Conservation (phyloP, 164 flowering plant species). For the Sextonia rubra region DNA sequence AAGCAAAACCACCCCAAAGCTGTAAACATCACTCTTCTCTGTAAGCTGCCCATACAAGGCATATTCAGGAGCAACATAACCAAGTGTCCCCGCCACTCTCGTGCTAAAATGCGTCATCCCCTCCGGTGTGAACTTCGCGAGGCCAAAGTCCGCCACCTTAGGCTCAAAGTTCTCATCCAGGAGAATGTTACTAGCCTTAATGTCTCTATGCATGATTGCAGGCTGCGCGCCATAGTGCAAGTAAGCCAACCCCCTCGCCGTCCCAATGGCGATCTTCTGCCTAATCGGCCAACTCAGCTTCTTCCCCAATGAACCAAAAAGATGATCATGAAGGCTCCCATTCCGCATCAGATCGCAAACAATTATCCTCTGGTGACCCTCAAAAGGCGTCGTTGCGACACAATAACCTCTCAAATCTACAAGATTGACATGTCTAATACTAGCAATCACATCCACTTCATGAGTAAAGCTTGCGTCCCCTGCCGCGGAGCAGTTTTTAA, state of each 20-base stretch:
- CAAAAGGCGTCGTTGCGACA: conserved; percentile 29
- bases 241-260: conserved; percentile 75
- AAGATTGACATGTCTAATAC: conserved; percentile 48
- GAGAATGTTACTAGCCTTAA: conserved; percentile 82
- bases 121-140: conserved; percentile 78
- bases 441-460: conserved; percentile 51
- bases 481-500: conserved; percentile 74
- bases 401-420: conserved; percentile 45
- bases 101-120: conserved; percentile 88
- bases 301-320: conserved; percentile 37
- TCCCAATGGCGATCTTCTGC: conserved; percentile 73
- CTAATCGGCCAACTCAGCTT: conserved; percentile 73
- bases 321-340: conserved; percentile 76
- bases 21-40: conserved; percentile 78
- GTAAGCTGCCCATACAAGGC: conserved; percentile 85
- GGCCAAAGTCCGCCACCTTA: conserved; percentile 80
- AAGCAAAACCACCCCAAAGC: conserved; percentile 83
- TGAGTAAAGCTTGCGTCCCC: conserved; percentile 65
- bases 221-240: conserved; percentile 83
- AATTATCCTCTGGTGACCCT: conserved; percentile 87
- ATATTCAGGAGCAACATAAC: conserved; percentile 97
- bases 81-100: conserved; percentile 87
- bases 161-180: conserved; percentile 74
- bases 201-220: conserved; percentile 72
- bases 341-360: conserved; percentile 75